Evolutionary conservation across 2,329 filamentous ascomycete genomes (phyloP).

Genomic region (Hymenoscyphus infarciens): DNA sequence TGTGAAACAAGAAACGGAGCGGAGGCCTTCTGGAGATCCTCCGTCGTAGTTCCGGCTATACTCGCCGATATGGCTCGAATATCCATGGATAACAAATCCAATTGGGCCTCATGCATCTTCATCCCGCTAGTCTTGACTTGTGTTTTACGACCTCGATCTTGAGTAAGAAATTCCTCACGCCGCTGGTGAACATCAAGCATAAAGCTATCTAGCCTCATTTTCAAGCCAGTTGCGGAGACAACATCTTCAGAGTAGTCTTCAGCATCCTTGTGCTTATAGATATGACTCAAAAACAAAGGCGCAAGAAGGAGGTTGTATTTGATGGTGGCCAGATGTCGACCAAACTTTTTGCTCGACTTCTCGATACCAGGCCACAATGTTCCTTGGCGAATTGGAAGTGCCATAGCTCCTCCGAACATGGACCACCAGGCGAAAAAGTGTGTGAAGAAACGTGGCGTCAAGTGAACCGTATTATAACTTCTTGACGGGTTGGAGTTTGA

Average conservation of each 20-base stretch:
- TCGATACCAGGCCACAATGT: constrained; percentile 86
- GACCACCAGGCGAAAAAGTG: constrained; percentile 99
- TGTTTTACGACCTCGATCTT: constrained; percentile 71
- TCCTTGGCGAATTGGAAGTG: constrained; percentile 89
- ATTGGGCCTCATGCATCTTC: constrained; percentile 90
- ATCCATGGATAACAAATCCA: constrained; percentile 88
- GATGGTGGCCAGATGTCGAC: constrained; percentile 93
- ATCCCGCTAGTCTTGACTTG: constrained; percentile 84
- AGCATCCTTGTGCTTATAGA: constrained; percentile 96
- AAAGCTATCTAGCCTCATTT: constrained; percentile 92
- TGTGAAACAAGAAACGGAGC: constrained; percentile 48
- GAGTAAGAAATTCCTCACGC: constrained; percentile 83
- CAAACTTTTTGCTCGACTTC: constrained; percentile 98
- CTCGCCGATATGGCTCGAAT: constrained; percentile 89
- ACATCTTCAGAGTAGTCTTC: constrained; percentile 77
- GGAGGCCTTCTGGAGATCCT: constrained; percentile 65
- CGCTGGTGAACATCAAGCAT: constrained; percentile 96
- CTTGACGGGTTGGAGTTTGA: constrained; percentile 71
- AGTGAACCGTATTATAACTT: constrained; percentile 95
- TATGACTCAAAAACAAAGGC: constrained; percentile 89
- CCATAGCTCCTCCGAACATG: constrained; percentile 91
- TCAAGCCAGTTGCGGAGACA: constrained; percentile 91
- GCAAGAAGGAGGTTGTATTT: constrained; percentile 95
- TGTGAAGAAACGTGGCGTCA: constrained; percentile 93
- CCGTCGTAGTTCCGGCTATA: constrained; percentile 74